Base-by-base conservation (phyloP, 352 stramenopile genomes). In the Pythium grandisporangium region DNA sequence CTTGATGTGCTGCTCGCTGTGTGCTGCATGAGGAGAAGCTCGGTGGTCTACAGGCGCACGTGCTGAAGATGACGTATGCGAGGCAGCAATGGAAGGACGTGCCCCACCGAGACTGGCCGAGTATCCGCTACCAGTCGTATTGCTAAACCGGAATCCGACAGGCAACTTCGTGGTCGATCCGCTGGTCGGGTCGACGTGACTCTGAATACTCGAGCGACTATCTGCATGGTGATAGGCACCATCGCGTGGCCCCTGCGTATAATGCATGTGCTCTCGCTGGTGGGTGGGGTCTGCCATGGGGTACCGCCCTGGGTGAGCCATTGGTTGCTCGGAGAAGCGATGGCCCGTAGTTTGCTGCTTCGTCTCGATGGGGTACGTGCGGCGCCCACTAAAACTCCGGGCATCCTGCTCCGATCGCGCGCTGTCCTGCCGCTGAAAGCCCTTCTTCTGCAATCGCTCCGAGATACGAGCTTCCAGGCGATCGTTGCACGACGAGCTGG, bases 391-490 rank as follows among this genome's bases (percentile, higher is more conserved):
- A 46, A 54, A 41, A 10, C 67, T 74, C 24, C 63, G 52, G 20
- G 34, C 42, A 22, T 75, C 50, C 16, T 62, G 25, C 1, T 50
- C 44, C 4, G 30, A 43, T 6, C 41, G 49, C 20, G 50, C 48
- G 52, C 63, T 63, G n/a, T 66, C 53, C 25, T 61, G 58, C 13
- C 53, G 61, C 4, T 47, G 36, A 19, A 58, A 32, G 29, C 20
- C 45, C 23, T 52, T 58, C 37, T 45, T 52, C 19, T 45, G 30
- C 21, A 73, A 30, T 16, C 69, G 70, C 42, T 80, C 73, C 32
- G 67, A 84, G 23, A 86, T 81, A n/a, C 73, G 57, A 19, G 73
- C 73, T 48, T 86, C 73, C 19, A 84, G 52, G 33, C 73, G 58
- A 37, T 86, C 70, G 10, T 60, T 68, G 39, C 56, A 69, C 6